Conservation (phyloP, 2,329 filamentous ascomycete species). For the Calonectria pseudoturangicola region DNA sequence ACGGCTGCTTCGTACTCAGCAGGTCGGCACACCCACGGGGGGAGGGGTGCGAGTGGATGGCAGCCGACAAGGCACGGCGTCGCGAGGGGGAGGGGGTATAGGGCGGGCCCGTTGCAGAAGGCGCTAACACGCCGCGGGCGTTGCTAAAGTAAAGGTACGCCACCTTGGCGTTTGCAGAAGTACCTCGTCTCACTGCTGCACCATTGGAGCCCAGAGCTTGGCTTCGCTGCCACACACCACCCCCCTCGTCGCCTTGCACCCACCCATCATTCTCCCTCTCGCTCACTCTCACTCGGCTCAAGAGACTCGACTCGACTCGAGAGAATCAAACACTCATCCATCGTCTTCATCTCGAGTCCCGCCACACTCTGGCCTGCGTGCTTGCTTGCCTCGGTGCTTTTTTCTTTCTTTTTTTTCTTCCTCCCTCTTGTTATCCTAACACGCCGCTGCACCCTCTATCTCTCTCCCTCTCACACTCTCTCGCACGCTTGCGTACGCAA, state of each 20-base stretch:
- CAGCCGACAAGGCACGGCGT: constrained; percentile 16
- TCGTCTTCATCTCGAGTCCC: not conserved
- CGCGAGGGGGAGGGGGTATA: constrained; percentile 32
- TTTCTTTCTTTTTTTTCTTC: not conserved
- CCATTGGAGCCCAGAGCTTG: constrained; percentile 19
- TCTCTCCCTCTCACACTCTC: not conserved
- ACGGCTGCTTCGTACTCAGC: constrained; percentile 19
- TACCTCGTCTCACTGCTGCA: constrained; percentile 28
- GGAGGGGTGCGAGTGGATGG: constrained; percentile 15
- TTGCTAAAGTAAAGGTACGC: constrained; percentile 32
- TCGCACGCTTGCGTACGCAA: not conserved
- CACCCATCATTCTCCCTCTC: not conserved
- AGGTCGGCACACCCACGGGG: constrained; percentile 1
- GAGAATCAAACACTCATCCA: not conserved
- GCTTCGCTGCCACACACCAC: constrained; percentile 8
- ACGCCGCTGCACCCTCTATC: not conserved
- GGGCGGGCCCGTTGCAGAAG: constrained; percentile 27
- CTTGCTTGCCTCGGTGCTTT: not conserved
- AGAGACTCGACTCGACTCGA: constrained; percentile 1
- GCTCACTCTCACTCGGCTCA: not conserved
- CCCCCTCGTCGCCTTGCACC: constrained; percentile 6
- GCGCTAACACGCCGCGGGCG: constrained; percentile 31
- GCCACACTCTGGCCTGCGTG: not conserved
- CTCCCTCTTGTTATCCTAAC: not conserved
- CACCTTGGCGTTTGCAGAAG: constrained; percentile 35